Conservation (phyloP, 805 yeast genomes). For the Monosporozyma solicola region DNA sequence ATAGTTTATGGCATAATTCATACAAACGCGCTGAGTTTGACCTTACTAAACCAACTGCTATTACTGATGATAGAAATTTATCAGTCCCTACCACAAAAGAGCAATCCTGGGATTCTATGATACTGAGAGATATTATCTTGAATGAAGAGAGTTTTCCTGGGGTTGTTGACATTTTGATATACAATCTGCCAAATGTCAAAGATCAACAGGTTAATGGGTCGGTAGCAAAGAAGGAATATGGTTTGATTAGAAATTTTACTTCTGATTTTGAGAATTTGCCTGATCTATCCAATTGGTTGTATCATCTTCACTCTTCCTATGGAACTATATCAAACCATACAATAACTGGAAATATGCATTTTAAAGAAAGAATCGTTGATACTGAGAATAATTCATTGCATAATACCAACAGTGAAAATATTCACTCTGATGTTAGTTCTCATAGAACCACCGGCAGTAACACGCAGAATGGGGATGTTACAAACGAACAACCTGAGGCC, state of each 20-base stretch:
- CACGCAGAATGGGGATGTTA: not conserved
- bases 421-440: not conserved
- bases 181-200: conserved; percentile 19
- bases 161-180: conserved; percentile 24
- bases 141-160: conserved; percentile 24
- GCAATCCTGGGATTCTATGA: conserved; percentile 22
- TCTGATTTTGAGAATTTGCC: conserved; percentile 16
- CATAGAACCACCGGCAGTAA: not conserved
- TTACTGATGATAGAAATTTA: not conserved
- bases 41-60: not conserved
- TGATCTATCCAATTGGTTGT: conserved; percentile 27
- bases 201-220: conserved; percentile 6
- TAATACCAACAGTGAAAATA: conserved; percentile 2
- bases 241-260: conserved; percentile 23
- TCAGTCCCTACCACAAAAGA: not conserved
- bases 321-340: conserved; percentile 23
- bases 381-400: not conserved
- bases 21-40: conserved; percentile 21
- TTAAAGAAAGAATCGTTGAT: conserved; percentile 10
- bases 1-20: conserved; percentile 15
- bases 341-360: conserved; percentile 22
- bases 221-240: conserved; percentile 14
- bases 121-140: conserved; percentile 20
- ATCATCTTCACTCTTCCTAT: conserved; percentile 23
- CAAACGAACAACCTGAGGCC: not conserved